Percentiles rank a stretch among this genome's conserved stretches.
These are phyloP conservation scores for Wallacemonas sp. DNA, from an alignment of 208 protist genomes.

Conservation along the genomic window DNA sequence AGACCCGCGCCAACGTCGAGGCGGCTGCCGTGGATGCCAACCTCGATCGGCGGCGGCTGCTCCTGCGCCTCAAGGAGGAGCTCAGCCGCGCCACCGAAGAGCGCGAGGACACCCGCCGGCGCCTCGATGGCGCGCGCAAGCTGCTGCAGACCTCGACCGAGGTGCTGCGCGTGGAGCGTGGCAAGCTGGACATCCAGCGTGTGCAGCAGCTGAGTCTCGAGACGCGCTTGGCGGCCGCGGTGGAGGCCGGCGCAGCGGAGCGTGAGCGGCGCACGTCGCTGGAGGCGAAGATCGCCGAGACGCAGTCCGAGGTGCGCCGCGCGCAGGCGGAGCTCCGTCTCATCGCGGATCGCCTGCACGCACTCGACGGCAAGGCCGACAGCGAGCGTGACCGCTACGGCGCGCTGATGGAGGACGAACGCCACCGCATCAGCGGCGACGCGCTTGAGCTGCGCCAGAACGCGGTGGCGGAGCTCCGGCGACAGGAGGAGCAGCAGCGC, in stretches of 20 bases:
- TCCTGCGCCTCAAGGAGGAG: constrained; percentile 62
- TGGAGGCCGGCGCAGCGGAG: constrained; percentile 46
- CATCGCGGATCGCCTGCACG: constrained; percentile 39
- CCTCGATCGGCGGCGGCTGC: constrained; percentile 51
- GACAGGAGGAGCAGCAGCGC: constrained; percentile 44
- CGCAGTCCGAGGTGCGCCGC: constrained; percentile 38
- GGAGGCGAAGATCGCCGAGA: constrained; percentile 29
- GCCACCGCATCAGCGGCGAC: constrained; percentile 48
- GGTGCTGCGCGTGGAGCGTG: constrained; percentile 60
- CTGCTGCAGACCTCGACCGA: constrained; percentile 54
- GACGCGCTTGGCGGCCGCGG: constrained; percentile 33
- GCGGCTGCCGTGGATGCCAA: constrained; percentile 33
- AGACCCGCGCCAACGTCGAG: not conserved
- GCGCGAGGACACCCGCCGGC: constrained; percentile 73
- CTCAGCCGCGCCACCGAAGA: constrained; percentile 30
- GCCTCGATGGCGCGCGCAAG: constrained; percentile 63
- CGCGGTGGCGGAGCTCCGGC: constrained; percentile 62
- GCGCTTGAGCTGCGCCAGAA: constrained; percentile 63
- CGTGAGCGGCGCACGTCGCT: constrained; percentile 47
- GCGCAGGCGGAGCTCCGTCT: constrained; percentile 36
- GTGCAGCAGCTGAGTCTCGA: constrained; percentile 43
- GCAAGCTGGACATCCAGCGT: constrained; percentile 42
- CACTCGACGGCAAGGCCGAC: constrained; percentile 49
- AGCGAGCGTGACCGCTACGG: constrained; percentile 53
- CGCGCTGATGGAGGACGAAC: constrained; percentile 76